Evolutionary conservation across 2,329 filamentous ascomycete genomes (phyloP).

Genomic region (Phialophora macrospora): DNA sequence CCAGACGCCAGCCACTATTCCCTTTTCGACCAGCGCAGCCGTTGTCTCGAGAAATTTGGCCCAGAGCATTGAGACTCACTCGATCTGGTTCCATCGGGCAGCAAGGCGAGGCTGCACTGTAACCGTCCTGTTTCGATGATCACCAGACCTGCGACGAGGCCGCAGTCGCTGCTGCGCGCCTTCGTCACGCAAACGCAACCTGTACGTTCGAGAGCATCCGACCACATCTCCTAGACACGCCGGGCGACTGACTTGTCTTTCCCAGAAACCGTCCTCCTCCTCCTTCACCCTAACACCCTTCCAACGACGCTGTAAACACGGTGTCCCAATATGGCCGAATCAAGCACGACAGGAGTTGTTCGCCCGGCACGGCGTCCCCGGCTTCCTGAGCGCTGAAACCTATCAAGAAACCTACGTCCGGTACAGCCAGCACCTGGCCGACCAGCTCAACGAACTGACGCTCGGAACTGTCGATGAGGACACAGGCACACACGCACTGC

Average conservation of each 20-base stretch:
- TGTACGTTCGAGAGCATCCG: background rate
- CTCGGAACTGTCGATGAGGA: conserved; percentile 60
- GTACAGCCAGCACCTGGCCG: conserved; percentile 75
- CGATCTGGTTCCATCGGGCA: conserved; percentile 9
- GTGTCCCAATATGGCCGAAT: conserved; percentile 28
- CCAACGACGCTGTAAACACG: conserved; percentile 36
- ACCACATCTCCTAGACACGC: background rate
- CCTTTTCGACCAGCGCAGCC: conserved; percentile 17
- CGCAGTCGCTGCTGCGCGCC: conserved; percentile 37
- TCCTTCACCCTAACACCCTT: conserved; percentile 26
- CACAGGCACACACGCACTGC: conserved; percentile 64
- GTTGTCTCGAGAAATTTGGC: conserved; percentile 21
- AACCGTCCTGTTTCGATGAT: conserved; percentile 32
- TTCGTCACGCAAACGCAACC: conserved; percentile 26
- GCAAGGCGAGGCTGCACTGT: conserved; percentile 16
- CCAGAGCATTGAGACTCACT: background rate
- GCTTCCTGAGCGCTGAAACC: conserved; percentile 70
- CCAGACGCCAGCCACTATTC: conserved; percentile 16
- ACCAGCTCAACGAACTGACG: conserved; percentile 75
- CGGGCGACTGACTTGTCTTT: background rate
- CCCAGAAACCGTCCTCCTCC: background rate
- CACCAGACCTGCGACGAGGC: conserved; percentile 36
- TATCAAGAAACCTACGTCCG: conserved; percentile 80
- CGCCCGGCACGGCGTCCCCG: conserved; percentile 63
- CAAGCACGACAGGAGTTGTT: conserved; percentile 33